Conservation (phyloP, 495 filamentous ascomycete genomes). For the Tuber umbilicatum region DNA sequence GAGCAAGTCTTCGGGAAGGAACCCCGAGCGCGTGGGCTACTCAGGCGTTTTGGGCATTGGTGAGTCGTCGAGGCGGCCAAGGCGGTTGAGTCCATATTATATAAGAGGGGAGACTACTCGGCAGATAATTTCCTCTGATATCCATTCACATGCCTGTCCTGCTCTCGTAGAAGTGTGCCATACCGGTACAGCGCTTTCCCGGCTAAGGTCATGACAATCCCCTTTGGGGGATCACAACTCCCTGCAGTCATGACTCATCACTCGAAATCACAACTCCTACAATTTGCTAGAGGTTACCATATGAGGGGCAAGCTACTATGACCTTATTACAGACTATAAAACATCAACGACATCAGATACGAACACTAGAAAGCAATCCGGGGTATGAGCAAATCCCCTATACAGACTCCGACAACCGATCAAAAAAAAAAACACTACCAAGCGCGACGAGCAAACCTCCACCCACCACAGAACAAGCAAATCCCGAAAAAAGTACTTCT, state of each 20-base stretch:
- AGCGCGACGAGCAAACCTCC: neutral
- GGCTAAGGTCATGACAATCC: neutral
- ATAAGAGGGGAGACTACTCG: too few species aligned
- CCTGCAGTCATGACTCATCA: neutral
- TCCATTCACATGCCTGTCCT: too few species aligned
- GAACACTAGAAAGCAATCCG: neutral
- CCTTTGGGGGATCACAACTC: neutral
- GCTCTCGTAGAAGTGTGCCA: too few species aligned
- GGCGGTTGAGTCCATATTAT: too few species aligned
- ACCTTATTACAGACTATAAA: neutral
- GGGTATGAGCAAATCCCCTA: neutral
- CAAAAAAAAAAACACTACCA: neutral
- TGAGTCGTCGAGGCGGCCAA: too few species aligned
- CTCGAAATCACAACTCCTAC: neutral
- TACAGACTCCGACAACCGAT: neutral
- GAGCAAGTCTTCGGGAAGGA: too few species aligned
- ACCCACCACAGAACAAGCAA: neutral
- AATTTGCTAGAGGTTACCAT: neutral
- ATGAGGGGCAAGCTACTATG: neutral
- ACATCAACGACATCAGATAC: neutral
- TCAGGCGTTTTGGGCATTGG: too few species aligned
- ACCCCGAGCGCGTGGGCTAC: too few species aligned
- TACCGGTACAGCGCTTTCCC: too few species aligned
- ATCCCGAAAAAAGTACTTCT: neutral
- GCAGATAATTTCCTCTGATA: too few species aligned